Base-by-base conservation (phyloP, 2,329 filamentous ascomycete species). In the Akanthomyces dipterigenus region DNA sequence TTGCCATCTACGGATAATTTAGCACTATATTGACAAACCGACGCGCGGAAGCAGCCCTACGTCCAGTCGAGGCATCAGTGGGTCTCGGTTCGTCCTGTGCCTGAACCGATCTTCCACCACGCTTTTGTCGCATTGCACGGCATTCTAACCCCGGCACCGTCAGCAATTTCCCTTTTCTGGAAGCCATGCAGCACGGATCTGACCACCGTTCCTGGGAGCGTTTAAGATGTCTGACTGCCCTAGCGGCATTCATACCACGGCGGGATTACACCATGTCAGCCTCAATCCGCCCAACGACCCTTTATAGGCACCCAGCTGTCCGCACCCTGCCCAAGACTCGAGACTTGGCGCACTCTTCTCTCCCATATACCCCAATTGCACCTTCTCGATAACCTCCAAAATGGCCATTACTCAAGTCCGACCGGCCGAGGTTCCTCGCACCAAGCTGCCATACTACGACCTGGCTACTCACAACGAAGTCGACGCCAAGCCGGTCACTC, bases 241-340 rank as follows among this genome's bases (percentile, higher is more conserved):
- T 55, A 61, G 58, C 58, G 58, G 58, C 38, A 60, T 60, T 60
- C 58, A 22, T 51, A 20, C 58, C 20, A 36, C 40, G 48, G 42
- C 58, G 58, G 58, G 50, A 61, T 61, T 61, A 49, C 58, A 55
- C 14, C 50, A 60, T 55, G 58, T 61, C 48, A 54, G 50, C 58
- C 28, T 40, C 58, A 61, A 55, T 34, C 58, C 58, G 50, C 5
- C 12, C 22, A 20, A 34, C 18, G 50, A 26, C 50, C 48, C 43
- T 61, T 60, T 61, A 61, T 49, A 61, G 43, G 55, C 31, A 43
- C 20, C n/a, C 20, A 31, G 11, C n/a, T 18, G 34, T 60, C 57
- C 57, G n/a, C 49, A 36, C 18, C 26, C 31, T 46, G 24, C 28
- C 14, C 7, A 18, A 16, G 16, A 34, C 16, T 24, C 14, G 3